Percentiles rank a stretch among this genome's conserved stretches.
Conservation (phyloP, 2,329 filamentous ascomycete genomes). For the Metarhizium anisopliae region DNA sequence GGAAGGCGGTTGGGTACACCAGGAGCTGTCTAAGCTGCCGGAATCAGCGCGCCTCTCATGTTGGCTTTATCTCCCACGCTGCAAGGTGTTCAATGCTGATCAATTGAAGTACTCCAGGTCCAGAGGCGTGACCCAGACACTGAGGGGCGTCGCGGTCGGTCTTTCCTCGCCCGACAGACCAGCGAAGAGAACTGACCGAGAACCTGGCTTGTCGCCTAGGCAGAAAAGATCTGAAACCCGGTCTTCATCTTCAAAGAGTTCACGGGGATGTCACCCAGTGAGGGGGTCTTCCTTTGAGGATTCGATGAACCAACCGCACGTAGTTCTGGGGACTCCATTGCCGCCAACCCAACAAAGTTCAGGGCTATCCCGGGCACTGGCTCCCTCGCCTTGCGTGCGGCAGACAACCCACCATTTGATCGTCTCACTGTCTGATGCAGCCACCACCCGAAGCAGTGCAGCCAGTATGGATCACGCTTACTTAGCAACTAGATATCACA, state of each 20-base stretch:
- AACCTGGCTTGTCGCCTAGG: not conserved
- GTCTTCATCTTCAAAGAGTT: too few species aligned
- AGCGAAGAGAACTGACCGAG: conserved; percentile 1
- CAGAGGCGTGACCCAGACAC: not conserved
- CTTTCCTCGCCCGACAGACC: too few species aligned
- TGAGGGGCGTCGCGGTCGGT: too few species aligned
- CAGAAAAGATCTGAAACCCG: not conserved
- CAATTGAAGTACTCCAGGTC: too few species aligned
- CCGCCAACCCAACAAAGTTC: conserved; percentile 1
- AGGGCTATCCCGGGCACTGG: not conserved
- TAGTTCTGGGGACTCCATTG: conserved; percentile 1
- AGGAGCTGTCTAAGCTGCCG: too few species aligned
- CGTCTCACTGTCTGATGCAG: not conserved
- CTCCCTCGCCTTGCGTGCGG: conserved; percentile 4
- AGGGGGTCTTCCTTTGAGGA: not conserved
- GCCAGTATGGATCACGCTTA: conserved; percentile 2
- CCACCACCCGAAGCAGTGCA: not conserved
- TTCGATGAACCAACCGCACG: not conserved
- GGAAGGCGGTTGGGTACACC: too few species aligned
- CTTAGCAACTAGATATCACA: conserved; percentile 3
- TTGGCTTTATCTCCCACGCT: too few species aligned
- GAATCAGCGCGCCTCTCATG: too few species aligned
- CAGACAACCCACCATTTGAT: conserved; percentile 3
- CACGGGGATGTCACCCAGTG: not conserved
- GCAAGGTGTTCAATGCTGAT: too few species aligned